Evolutionary conservation across 129 eudicot genomes (phyloP), one percentile per base, ranked within the genome.

Genomic region (Logfia minima): DNA sequence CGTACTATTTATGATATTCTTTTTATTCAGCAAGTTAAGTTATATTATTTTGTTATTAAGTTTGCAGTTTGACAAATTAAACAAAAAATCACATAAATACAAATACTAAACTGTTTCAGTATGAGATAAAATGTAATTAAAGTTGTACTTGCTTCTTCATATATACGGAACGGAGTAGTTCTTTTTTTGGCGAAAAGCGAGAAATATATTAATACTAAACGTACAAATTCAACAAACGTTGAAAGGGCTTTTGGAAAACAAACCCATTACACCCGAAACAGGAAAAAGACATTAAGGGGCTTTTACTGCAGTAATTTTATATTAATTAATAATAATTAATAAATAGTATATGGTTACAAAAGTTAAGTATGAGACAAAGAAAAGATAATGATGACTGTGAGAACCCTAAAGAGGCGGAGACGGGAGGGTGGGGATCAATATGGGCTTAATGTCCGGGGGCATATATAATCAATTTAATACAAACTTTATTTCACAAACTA

Each of bases 321-420:
- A 60, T 22, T 0, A 13, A 45, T 11, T 11, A 45, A 45, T 45
- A 2, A 10, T 4, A 0, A 58, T 2, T 62, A 24, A n/a, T n/a
- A n/a, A n/a, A 11, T 28, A 63, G 4, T 8, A 16, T 28, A 61
- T 60, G 37, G 31, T 0, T 24, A 60, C 59, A 61, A 32, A 71
- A 48, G 77, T 1, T 31, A 60, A 60, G 62, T 39, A 18, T 68
- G 59, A 65, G 55, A 68, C 28, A 56, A 58, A 21, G 75, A 69
- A 3, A 58, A 45, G 34, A 59, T 78, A 59, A 60, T 78, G 76
- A 78, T 79, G 74, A 77, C 9, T 52, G 69, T 29, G 68, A 55
- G 48, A 79, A 68, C 88, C 85, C 90, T 80, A 75, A 80, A 10
- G 85, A 86, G 80, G 65, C 84, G 88, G 84, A 73, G 77, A 6